Evolutionary conservation across 2,329 filamentous ascomycete species (phyloP).

Genomic region (Stachybotrys chlorohalonatus): DNA sequence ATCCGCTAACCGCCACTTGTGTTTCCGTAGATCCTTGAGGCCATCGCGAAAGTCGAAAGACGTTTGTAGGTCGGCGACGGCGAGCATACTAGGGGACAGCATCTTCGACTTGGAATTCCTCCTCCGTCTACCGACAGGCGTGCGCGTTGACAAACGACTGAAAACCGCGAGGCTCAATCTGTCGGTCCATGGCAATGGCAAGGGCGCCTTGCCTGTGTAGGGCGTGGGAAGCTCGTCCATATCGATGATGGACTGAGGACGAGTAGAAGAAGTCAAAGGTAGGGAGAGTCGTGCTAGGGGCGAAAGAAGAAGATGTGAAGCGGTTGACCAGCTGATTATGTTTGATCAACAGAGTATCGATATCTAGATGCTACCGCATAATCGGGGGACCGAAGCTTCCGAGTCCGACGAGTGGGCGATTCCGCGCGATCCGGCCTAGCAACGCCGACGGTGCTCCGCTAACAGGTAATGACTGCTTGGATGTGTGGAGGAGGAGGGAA

Average conservation of each 20-base stretch:
- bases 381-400: conserved; percentile 15
- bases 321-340: conserved; percentile 4
- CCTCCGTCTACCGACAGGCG: conserved; percentile 27
- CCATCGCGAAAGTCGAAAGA: conserved; percentile 77
- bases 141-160: conserved; percentile 31
- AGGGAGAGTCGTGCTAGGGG: not conserved
- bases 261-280: not conserved
- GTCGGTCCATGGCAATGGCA: conserved; percentile 29
- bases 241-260: conserved; percentile 4
- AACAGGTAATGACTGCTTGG: conserved; percentile 4
- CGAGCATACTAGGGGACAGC: conserved; percentile 32
- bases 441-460: not conserved
- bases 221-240: conserved; percentile 30
- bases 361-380: conserved; percentile 27
- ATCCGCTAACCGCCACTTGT: conserved; percentile 76
- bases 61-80: conserved; percentile 67
- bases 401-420: conserved; percentile 5
- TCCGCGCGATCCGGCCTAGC: conserved; percentile 5
- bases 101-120: conserved; percentile 29
- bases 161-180: conserved; percentile 32
- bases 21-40: conserved; percentile 62
- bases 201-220: conserved; percentile 29
- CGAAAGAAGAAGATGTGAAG: conserved; percentile 2
- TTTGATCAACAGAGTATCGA: conserved; percentile 17
- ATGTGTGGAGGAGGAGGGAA: not conserved